A percentile compares a stretch with the other conserved stretches of the same genome.
phyloP scores from a whole-genome alignment of 1,284 basidiomycete species.

The Trametes pubescens region DNA sequence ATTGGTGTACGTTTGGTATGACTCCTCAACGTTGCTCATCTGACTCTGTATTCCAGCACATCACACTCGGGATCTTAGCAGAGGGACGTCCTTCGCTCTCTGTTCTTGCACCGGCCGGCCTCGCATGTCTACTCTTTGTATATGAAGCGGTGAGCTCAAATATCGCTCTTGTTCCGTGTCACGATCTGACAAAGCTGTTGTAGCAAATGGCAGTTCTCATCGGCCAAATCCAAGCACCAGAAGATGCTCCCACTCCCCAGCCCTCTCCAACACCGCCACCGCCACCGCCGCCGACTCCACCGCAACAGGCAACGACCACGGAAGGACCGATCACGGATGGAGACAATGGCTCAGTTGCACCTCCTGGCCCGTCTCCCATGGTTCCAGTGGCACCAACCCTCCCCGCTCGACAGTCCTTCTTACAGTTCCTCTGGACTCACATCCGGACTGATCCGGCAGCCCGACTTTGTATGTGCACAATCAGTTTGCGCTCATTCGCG shows the following conservation, averaged over 20 bases:
- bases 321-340: not conserved
- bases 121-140: constrained; percentile 75
- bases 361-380: constrained; percentile 36
- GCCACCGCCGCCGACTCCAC: not conserved
- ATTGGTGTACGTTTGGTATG: constrained; percentile 58
- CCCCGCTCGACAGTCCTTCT: constrained; percentile 44
- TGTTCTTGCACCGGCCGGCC: constrained; percentile 82
- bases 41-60: constrained; percentile 52
- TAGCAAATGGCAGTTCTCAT: constrained; percentile 87
- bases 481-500: not conserved
- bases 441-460: constrained; percentile 75
- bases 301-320: constrained; percentile 34
- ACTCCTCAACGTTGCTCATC: not conserved
- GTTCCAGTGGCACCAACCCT: constrained; percentile 36
- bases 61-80: constrained; percentile 84
- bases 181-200: constrained; percentile 4
- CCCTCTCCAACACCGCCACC: constrained; percentile 36
- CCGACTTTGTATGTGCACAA: constrained; percentile 62
- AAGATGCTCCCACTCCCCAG: constrained; percentile 54
- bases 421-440: constrained; percentile 61
- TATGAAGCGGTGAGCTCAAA: constrained; percentile 70
- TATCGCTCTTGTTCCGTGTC: not conserved
- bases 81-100: constrained; percentile 82
- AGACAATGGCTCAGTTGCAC: constrained; percentile 24
- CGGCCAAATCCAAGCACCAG: constrained; percentile 84